Evolutionary conservation across 805 yeast genomes (phyloP), one percentile per base, ranked within the genome.

Genomic region (Ogataea saltuana): DNA sequence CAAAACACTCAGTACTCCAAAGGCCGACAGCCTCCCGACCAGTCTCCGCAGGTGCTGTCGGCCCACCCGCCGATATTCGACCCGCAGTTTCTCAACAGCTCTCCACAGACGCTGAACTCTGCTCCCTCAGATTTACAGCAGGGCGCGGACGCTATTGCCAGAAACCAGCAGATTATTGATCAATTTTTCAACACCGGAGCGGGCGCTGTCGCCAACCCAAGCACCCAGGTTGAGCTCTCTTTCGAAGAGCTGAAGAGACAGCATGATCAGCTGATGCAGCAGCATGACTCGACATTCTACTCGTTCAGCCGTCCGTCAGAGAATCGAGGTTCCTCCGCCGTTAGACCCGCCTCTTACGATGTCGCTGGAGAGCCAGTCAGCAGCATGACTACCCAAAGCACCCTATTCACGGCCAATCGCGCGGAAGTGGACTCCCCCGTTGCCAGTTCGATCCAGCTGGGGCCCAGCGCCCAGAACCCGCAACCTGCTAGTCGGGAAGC

Each of bases 161-260:
- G 34, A 2, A 49, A 48, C 13, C 54, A 51, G 31, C 17, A 33
- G 6, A 49, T 47, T 6, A 48, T 50, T 19, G 56, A 51, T 32
- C 20, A 39, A 18, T 41, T 43, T 15, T 48, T 54, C 43, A 34
- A 26, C 10, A 25, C 40, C 21, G 16, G n/a, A n/a, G n/a, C n/a
- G n/a, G n/a, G n/a, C n/a, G n/a, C n/a, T n/a, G n/a, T n/a, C n/a
- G n/a, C n/a, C n/a, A n/a, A n/a, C n/a, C n/a, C 29, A 25, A 17
- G 23, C 8, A 10, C 30, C 6, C 28, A 25, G 12, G 12, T 4
- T 25, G 13, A 38, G 6, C 34, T 54, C 20, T 34, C 52, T 6
- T 15, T 44, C 19, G 55, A 50, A 9, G 60, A 58, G 41, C 48
- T 58, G 37, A 52, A 45, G 28, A 45, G 39, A 32, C 60, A 54